Base-by-base conservation (phyloP, 1,139 yeast genomes). In the Zhuliangozyma parablackwelliae region DNA sequence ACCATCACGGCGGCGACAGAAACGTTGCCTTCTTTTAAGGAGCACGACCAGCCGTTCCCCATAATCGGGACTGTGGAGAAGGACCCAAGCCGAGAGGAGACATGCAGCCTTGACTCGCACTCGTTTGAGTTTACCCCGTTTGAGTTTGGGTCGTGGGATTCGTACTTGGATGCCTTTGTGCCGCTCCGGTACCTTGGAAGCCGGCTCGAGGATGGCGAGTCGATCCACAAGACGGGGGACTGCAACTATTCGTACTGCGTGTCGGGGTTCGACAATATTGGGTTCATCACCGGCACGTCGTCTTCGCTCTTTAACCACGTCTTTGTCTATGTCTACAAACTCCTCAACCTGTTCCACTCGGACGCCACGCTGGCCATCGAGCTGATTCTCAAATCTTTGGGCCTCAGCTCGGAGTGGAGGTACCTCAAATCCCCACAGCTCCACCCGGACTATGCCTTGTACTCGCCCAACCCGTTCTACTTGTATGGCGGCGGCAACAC, bases 391-490 rank as follows among this genome's bases (percentile, higher is more conserved):
- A 59, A 63, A 35, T 53, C 71, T 0, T 75, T 78, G 56, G 82
- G 82, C 0, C 46, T 78, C 9, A 65, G 68, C 41, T 34, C 54
- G 21, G 49, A 50, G 33, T 35, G 48, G 46, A 44, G 44, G 12
- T 41, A 54, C 3, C 31, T 49, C 21, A 46, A 49, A 8, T 36
- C 43, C n/a, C 65, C 68, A 1, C 55, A 52, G 35, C 42, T 53
- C 11, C 69, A 71, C 30, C 75, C 86, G 9, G 92, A 84, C 48
- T 82, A 80, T 56, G 92, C 95, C 1, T 56, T 83, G 5, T 75
- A 72, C 59, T 63, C 76, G 10, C 95, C 95, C 4, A 88, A 86
- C 48, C 96, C 96, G 5, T 89, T 85, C 57, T 71, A 58, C 42
- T 66, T 64, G 11, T 28, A 38, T 11, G 24, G 32, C 10, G 47